phyloP scores from a whole-genome alignment of 1,284 basidiomycete species.

The Cryptococcus hybrid region DNA sequence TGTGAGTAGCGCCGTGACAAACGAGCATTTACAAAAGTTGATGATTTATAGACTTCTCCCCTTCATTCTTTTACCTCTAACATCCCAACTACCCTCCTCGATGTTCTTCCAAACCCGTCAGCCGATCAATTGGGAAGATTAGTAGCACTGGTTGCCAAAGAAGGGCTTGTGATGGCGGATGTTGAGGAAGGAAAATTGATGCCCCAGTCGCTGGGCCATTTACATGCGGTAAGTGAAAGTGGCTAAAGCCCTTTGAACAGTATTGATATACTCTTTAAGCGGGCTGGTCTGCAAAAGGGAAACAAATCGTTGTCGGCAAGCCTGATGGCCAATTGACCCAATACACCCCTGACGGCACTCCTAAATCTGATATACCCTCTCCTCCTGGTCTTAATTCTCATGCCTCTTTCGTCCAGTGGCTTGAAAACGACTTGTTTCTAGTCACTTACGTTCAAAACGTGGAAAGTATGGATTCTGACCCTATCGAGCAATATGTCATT shows the following conservation, averaged over 20 bases:
- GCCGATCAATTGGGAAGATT: conserved; percentile 39
- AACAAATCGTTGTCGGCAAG: conserved; percentile 56
- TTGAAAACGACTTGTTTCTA: conserved; percentile 58
- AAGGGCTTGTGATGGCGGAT: conserved; percentile 42
- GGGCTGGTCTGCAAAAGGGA: conserved; percentile 58
- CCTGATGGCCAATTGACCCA: conserved; percentile 52
- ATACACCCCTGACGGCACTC: conserved; percentile 54
- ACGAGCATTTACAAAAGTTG: not conserved
- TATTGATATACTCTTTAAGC: conserved; percentile 16
- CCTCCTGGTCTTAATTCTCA: conserved; percentile 43
- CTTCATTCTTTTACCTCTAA: conserved; percentile 33
- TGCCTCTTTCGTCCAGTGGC: conserved; percentile 52
- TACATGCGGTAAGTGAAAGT: conserved; percentile 29
- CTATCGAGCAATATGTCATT: conserved; percentile 43
- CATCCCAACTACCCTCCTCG: conserved; percentile 39
- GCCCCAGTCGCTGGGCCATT: conserved; percentile 33
- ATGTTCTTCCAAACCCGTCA: conserved; percentile 53
- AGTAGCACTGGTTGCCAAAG: conserved; percentile 43
- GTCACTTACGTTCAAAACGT: conserved; percentile 51
- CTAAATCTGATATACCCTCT: conserved; percentile 51
- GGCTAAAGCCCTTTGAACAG: too few relatives aligned
- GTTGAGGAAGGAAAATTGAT: conserved; percentile 29
- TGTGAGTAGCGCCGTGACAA: conserved; percentile 20
- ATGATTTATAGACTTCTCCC: conserved; percentile 29
- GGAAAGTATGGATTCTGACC: conserved; percentile 44